A percentile compares a stretch with the other conserved stretches of the same genome.
phyloP scores from a whole-genome alignment of 108 stramenopile species.

The Schizochytrium sp. region DNA sequence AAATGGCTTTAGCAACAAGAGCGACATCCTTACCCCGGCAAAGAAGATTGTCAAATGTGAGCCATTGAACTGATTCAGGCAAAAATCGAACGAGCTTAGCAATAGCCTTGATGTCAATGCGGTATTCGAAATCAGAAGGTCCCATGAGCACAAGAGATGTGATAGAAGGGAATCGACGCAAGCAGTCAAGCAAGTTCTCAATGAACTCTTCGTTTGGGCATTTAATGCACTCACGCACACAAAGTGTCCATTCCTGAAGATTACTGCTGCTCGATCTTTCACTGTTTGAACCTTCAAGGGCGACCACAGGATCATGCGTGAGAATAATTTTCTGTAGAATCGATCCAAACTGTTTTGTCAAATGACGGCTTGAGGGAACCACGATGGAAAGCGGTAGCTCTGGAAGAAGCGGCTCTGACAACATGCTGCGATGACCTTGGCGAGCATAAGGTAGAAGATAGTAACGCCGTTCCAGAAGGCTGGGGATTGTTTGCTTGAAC shows the following conservation, averaged over 20 bases:
- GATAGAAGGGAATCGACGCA: constrained; percentile 38
- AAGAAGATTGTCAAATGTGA: constrained; percentile 42
- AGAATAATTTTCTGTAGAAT: neutral
- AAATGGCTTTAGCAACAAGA: constrained; percentile 6
- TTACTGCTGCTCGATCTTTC: neutral
- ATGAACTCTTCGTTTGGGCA: neutral
- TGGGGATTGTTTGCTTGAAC: neutral
- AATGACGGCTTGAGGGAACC: constrained; percentile 7
- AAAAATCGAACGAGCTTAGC: constrained; percentile 5
- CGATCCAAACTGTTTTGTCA: constrained; percentile 11
- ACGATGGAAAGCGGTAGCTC: neutral
- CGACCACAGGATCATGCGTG: neutral
- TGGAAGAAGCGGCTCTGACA: neutral
- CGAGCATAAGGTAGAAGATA: constrained; percentile 18
- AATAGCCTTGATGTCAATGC: constrained; percentile 15
- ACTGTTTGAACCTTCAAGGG: neutral
- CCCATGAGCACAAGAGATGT: neutral
- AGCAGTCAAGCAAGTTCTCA: constrained; percentile 10
- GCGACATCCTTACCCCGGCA: constrained; percentile 22
- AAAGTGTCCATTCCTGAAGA: neutral
- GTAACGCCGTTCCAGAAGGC: neutral
- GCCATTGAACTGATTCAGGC: constrained; percentile 1
- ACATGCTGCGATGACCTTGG: neutral
- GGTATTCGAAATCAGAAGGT: neutral
- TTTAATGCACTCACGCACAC: constrained; percentile 5